Percentiles rank a stretch among this genome's conserved stretches.
These are phyloP conservation scores for Phytopythium montanum DNA, from an alignment of 352 stramenopile species.

Conservation along the genomic window DNA sequence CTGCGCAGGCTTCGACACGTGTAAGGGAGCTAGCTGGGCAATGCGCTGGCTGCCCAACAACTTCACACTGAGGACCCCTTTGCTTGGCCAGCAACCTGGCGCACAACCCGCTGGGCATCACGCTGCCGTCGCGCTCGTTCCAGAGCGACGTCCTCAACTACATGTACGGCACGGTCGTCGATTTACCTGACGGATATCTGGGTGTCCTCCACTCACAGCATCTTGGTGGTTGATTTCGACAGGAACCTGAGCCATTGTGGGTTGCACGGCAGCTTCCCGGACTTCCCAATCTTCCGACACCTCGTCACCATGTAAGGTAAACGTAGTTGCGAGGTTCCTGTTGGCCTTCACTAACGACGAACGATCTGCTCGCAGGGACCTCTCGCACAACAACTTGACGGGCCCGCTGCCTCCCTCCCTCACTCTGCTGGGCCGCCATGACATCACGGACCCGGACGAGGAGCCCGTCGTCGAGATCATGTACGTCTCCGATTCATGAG, in stretches of 20 bases:
- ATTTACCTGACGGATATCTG: no score
- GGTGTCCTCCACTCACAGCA: no score
- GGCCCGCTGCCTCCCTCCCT: constrained; percentile 34
- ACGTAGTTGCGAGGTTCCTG: constrained; percentile 23
- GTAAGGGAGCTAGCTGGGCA: constrained; percentile 10
- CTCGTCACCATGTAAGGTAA: constrained; percentile 4
- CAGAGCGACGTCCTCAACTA: constrained; percentile 37
- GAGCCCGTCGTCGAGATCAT: constrained; percentile 35
- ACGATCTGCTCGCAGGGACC: constrained; percentile 26
- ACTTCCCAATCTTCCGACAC: constrained; percentile 7
- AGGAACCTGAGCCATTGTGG: constrained; percentile 7
- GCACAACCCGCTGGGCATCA: constrained; percentile 33
- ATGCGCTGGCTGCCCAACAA: no score
- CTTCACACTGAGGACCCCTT: not conserved
- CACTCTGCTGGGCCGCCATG: constrained; percentile 34
- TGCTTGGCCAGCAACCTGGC: constrained; percentile 36
- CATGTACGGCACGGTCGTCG: constrained; percentile 27
- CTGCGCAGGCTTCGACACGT: constrained; percentile 35
- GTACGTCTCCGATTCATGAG: constrained; percentile 21
- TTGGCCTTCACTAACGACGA: not conserved
- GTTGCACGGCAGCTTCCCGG: not conserved
- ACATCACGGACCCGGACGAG: constrained; percentile 50
- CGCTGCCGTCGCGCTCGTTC: constrained; percentile 37
- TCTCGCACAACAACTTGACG: constrained; percentile 50
- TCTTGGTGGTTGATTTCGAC: not conserved